Evolutionary conservation across 495 filamentous ascomycete genomes (phyloP), one percentile per base, ranked within the genome.

Genomic region (Penicillium macrosclerotiorum): DNA sequence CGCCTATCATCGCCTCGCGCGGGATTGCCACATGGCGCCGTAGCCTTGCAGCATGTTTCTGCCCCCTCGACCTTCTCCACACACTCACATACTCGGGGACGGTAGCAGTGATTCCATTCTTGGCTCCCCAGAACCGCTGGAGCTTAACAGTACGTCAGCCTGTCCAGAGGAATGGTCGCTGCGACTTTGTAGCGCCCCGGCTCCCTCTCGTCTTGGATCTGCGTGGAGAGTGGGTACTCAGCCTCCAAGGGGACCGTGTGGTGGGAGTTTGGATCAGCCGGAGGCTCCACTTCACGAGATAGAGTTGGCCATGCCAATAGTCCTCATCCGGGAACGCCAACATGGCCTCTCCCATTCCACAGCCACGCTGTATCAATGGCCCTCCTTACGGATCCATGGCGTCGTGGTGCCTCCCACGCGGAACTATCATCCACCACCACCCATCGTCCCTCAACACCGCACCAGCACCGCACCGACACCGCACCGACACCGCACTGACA

Each of bases 1-100:
- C 36, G 36, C 43, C 24, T 37, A 47, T 45, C 39, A 39, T 52
- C 34, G 23, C 23, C 32, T 30, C 18, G 18, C 17, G 14, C 12
- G 23, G 22, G 19, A 16, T 42, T 37, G 49, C 58, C 58, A 61
- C 55, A 59, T 61, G 58, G 58, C 48, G 32, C 54, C 26, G 51
- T 60, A 47, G 47, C 58, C 55, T 62, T 62, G 58, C 58, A 59
- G 58, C 55, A 59, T 59, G 58, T 53, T 39, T 61, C 47, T 55
- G 24, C 29, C 26, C 33, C 47, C 47, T 48, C 42, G 42, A 57
- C 49, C 20, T 32, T 38, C 51, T 52, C 55, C 43, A 50, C 57
- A 42, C 29, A 23, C 47, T 45, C 31, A 45, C 57, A 54, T 57
- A 42, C 49, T 54, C 51, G 54, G 58, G 46, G 29, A 62, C 59